These are phyloP conservation scores for Cetraspora pellucida DNA, from an alignment of 192 early-diverging fungal species.

Conservation along the genomic window DNA sequence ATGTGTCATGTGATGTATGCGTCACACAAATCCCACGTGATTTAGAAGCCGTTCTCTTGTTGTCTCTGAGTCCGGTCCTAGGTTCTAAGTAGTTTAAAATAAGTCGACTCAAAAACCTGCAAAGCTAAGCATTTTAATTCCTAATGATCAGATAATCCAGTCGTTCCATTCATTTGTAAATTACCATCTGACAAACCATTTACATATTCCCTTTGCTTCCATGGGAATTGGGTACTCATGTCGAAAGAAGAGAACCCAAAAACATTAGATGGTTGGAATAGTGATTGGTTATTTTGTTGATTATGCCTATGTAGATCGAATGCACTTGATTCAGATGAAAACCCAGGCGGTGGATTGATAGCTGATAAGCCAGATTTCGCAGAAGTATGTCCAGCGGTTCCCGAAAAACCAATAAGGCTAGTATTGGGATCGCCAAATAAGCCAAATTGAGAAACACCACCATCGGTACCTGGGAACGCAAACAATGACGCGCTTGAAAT, in stretches of 20 bases:
- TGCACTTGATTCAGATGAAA: background rate
- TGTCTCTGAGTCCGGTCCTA: too few relatives aligned
- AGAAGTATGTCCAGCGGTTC: background rate
- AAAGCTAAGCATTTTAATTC: too few relatives aligned
- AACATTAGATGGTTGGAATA: constrained; percentile 15
- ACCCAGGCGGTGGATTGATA: constrained; percentile 16
- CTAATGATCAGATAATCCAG: too few relatives aligned
- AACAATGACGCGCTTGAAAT: constrained; percentile 15
- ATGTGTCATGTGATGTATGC: too few relatives aligned
- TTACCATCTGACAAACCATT: too few relatives aligned
- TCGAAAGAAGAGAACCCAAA: constrained; percentile 25
- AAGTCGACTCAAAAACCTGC: too few relatives aligned
- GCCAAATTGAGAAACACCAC: background rate
- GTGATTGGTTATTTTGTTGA: constrained; percentile 1
- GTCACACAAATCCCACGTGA: too few relatives aligned
- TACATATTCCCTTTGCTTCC: background rate
- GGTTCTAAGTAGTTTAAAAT: too few relatives aligned
- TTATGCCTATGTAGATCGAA: background rate
- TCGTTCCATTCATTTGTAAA: too few relatives aligned
- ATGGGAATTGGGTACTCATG: background rate
- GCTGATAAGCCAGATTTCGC: background rate
- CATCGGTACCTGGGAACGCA: constrained; percentile 17
- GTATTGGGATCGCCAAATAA: background rate
- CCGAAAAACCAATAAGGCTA: background rate
- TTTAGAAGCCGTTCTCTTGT: too few relatives aligned